phyloP scores from a whole-genome alignment of 495 filamentous ascomycete species.

The Amphirosellinia nigrospora region DNA sequence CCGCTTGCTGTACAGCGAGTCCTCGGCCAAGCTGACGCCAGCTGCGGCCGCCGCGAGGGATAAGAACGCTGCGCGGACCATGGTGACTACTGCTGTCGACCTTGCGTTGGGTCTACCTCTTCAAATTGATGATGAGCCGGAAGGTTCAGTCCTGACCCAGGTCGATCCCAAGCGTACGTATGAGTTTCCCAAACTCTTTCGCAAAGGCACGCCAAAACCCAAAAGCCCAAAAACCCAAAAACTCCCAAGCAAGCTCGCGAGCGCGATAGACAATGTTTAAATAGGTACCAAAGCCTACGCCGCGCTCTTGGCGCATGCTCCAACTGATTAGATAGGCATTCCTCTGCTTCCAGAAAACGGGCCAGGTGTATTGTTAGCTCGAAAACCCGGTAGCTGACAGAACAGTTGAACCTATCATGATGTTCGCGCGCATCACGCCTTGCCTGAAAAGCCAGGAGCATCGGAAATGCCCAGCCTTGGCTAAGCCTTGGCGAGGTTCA shows the following conservation, averaged over 20 bases:
- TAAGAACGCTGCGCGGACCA: constrained; percentile 31
- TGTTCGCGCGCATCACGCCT: neutral
- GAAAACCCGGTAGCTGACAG: constrained; percentile 1
- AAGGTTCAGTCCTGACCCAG: neutral
- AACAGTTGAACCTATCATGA: neutral
- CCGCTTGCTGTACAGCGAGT: constrained; percentile 49
- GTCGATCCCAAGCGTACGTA: neutral
- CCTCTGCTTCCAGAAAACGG: neutral
- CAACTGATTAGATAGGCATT: constrained; percentile 6
- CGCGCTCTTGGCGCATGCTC: constrained; percentile 13
- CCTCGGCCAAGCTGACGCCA: constrained; percentile 34
- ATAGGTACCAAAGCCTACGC: neutral
- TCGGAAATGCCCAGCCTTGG: constrained; percentile 6
- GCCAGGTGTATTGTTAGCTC: neutral
- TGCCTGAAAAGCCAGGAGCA: constrained; percentile 6
- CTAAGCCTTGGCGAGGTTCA: neutral
- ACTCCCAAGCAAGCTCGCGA: neutral
- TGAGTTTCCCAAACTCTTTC: neutral
- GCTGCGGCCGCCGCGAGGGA: constrained; percentile 19
- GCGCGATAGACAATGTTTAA: neutral
- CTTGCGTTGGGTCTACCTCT: neutral
- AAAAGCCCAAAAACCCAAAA: neutral
- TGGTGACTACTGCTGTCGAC: constrained; percentile 16
- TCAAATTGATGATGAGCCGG: neutral
- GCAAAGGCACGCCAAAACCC: neutral